These are phyloP conservation scores for Canariomyces notabilis DNA, from an alignment of 2,329 filamentous ascomycete genomes.

Conservation along the genomic window DNA sequence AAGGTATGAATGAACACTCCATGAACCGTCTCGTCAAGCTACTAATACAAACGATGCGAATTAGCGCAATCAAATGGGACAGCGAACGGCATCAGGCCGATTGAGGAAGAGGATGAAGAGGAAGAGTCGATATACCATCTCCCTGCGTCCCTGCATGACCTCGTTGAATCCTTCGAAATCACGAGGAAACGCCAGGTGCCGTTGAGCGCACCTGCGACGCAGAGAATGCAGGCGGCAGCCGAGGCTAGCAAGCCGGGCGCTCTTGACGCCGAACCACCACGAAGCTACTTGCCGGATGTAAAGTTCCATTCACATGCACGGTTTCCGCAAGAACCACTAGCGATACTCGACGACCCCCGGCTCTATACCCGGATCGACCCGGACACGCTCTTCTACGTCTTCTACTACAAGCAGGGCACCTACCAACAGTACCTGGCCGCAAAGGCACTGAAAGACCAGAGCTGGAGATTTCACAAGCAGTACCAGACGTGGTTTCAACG, in stretches of 20 bases:
- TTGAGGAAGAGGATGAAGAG: slow-evolving; percentile 40
- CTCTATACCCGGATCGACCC: slow-evolving; percentile 88
- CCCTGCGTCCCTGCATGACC: slow-evolving; percentile 79
- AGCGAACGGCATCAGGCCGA: slow-evolving; percentile 46
- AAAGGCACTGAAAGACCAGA: slow-evolving; percentile 95
- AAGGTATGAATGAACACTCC: slow-evolving; percentile 33
- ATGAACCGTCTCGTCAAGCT: slow-evolving; percentile 9
- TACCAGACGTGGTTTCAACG: slow-evolving; percentile 99
- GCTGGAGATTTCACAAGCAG: slow-evolving; percentile 99
- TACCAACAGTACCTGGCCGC: slow-evolving; percentile 94
- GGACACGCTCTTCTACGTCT: slow-evolving; percentile 96
- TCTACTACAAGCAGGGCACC: slow-evolving; percentile 96
- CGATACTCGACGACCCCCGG: slow-evolving; percentile 85
- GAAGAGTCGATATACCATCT: slow-evolving; percentile 91
- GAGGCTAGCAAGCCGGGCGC: slow-evolving; percentile 69
- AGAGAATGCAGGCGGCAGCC: slow-evolving; percentile 71
- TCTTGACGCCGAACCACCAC: slow-evolving; percentile 73
- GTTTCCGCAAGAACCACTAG: slow-evolving; percentile 87
- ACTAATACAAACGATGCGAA: slow-evolving; percentile 23
- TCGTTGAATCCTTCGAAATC: slow-evolving; percentile 85
- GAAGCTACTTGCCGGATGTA: slow-evolving; percentile 77
- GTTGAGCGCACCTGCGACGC: slow-evolving; percentile 59
- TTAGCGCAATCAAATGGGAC: slow-evolving; percentile 46
- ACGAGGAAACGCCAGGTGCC: slow-evolving; percentile 66
- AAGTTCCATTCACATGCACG: slow-evolving; percentile 65